Percentiles rank a stretch among this genome's conserved stretches.
These are phyloP conservation scores for Stachybotrys elegans DNA, from an alignment of 2,329 filamentous ascomycete genomes.

Conservation along the genomic window DNA sequence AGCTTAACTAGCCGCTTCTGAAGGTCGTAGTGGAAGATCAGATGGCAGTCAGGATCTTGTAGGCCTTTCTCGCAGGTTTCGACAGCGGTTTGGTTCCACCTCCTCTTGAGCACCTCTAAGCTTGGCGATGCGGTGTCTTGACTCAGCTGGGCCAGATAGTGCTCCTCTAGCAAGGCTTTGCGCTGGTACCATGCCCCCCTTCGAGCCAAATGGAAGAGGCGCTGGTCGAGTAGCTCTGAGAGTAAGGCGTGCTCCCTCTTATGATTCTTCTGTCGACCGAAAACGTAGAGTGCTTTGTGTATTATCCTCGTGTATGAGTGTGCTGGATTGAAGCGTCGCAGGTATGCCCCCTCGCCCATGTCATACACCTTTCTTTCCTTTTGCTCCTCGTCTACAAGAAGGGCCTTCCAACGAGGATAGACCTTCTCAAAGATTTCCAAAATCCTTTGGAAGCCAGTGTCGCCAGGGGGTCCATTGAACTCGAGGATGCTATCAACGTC, in stretches of 20 bases:
- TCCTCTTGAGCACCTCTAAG: conserved; percentile 60
- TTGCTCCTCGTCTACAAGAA: conserved; percentile 68
- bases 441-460: conserved; percentile 61
- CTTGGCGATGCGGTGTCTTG: conserved; percentile 32
- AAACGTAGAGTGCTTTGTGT: conserved; percentile 76
- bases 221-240: conserved; percentile 70
- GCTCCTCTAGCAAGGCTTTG: conserved; percentile 89
- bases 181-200: conserved; percentile 94
- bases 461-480: conserved; percentile 64
- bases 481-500: conserved; percentile 79
- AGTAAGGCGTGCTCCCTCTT: conserved; percentile 70
- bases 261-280: conserved; percentile 80
- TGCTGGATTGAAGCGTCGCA: conserved; percentile 82
- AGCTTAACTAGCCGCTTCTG: conserved; percentile 92
- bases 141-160: conserved; percentile 73
- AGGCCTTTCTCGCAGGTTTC: conserved; percentile 81
- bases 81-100: conserved; percentile 74
- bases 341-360: conserved; percentile 79
- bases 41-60: conserved; percentile 81
- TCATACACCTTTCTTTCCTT: conserved; percentile 77
- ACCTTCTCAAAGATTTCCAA: conserved; percentile 68
- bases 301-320: conserved; percentile 93
- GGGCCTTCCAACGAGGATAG: conserved; percentile 71
- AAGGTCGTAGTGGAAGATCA: conserved; percentile 90
- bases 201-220: conserved; percentile 77